Evolutionary conservation across 148 eudicot species (phyloP).

Genomic region (Linanthus parryae): DNA sequence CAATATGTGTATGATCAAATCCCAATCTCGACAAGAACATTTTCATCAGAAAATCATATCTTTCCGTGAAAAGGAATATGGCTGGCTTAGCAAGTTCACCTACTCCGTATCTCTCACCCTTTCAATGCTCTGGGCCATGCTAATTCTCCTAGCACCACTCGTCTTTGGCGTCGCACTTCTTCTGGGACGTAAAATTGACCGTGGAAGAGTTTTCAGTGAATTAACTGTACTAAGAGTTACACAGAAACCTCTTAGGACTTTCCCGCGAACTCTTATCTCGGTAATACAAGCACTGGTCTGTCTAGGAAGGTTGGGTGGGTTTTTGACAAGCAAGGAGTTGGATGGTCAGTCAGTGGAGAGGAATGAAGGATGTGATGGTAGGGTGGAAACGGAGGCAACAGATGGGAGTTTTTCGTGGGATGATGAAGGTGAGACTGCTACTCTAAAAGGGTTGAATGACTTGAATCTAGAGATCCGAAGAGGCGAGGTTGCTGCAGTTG

Average conservation of each 20-base stretch:
- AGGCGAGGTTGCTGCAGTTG: slow-evolving; percentile 21
- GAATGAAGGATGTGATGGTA: background rate
- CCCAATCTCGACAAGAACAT: slow-evolving; percentile 20
- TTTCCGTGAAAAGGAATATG: slow-evolving; percentile 13
- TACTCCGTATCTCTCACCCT: slow-evolving; percentile 10
- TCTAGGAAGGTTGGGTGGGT: slow-evolving; percentile 12
- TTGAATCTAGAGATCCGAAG: slow-evolving; percentile 15
- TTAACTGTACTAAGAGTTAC: slow-evolving; percentile 7
- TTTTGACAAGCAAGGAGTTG: slow-evolving; percentile 15
- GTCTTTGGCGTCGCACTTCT: slow-evolving; percentile 10
- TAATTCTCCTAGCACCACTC: slow-evolving; percentile 2
- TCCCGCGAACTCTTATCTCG: slow-evolving; percentile 17
- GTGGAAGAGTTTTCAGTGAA: slow-evolving; percentile 16
- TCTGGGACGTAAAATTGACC: slow-evolving; percentile 4
- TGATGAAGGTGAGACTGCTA: slow-evolving; percentile 11
- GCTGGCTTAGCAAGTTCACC: slow-evolving; percentile 17
- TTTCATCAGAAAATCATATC: slow-evolving; percentile 7
- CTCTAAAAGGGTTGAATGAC: slow-evolving; percentile 9
- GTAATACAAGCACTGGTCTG: slow-evolving; percentile 13
- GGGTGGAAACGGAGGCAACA: slow-evolving; percentile 12
- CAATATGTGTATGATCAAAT: slow-evolving; percentile 20
- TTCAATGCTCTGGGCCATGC: slow-evolving; percentile 12
- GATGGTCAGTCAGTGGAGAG: slow-evolving; percentile 14
- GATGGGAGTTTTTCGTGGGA: slow-evolving; percentile 19
- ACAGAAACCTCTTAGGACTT: slow-evolving; percentile 10